Percentiles rank a stretch among this genome's conserved stretches.
These are phyloP conservation scores for Lactarius akahatsu DNA, from an alignment of 768 basidiomycete species.

Conservation along the genomic window DNA sequence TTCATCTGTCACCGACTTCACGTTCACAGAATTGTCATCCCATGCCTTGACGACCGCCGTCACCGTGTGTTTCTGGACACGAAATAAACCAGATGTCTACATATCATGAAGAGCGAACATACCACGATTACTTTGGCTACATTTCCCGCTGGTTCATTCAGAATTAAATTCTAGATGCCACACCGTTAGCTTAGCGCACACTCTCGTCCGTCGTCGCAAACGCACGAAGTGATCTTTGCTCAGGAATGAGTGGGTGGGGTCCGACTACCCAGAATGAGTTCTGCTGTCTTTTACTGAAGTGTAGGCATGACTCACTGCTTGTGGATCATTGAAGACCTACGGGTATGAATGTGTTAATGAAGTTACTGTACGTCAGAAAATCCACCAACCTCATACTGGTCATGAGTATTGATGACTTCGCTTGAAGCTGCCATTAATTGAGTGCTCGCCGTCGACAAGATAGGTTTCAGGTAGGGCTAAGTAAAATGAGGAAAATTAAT, in stretches of 20 bases:
- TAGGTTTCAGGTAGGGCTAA: slow-evolving; percentile 77
- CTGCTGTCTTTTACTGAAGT: not conserved
- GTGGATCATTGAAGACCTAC: slow-evolving; percentile 75
- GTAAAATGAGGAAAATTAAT: not conserved
- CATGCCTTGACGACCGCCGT: slow-evolving; percentile 73
- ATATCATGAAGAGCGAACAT: slow-evolving; percentile 30
- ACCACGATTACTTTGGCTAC: slow-evolving; percentile 70
- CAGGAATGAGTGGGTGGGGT: slow-evolving; percentile 86
- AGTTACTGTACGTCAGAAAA: not conserved
- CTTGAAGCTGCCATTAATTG: slow-evolving; percentile 63
- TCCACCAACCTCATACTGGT: slow-evolving; percentile 69
- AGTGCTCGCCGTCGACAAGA: slow-evolving; percentile 66
- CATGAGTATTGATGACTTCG: slow-evolving; percentile 75
- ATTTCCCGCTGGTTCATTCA: slow-evolving; percentile 82
- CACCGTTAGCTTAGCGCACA: slow-evolving; percentile 19
- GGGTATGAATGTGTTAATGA: slow-evolving; percentile 1
- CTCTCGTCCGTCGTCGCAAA: slow-evolving; percentile 26
- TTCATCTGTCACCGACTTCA: slow-evolving; percentile 57
- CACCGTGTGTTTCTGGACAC: slow-evolving; percentile 57
- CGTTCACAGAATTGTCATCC: slow-evolving; percentile 68
- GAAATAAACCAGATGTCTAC: not conserved
- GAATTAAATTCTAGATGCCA: slow-evolving; percentile 59
- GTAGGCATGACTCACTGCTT: slow-evolving; percentile 55
- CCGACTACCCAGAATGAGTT: slow-evolving; percentile 48
- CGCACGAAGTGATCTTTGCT: slow-evolving; percentile 87